Evolutionary conservation across 768 basidiomycete species (phyloP), one percentile per base, ranked within the genome.

Genomic region (Jaapia argillacea): DNA sequence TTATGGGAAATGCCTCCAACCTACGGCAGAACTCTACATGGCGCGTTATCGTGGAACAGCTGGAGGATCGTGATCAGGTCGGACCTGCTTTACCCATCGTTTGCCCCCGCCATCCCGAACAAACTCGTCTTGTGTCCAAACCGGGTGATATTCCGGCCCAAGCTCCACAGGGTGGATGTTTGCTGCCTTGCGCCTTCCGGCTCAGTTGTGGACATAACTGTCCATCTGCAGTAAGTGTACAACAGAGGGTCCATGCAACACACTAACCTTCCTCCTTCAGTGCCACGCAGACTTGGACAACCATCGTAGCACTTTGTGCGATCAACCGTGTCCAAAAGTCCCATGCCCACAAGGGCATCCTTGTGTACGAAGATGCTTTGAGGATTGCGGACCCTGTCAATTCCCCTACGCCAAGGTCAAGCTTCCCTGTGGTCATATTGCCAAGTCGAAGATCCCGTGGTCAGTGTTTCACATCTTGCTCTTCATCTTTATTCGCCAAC

Each of bases 121-220:
- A 42, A 12, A 47, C 63, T 0, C 53, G 68, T 43, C 51, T 58
- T 36, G 53, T 80, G 12, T 70, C 71, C 0, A 48, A 66, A 22
- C 80, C 83, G 1, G 78, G 74, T 1, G 58, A 69, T 46, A 63
- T 85, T 0, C 59, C 67, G 2, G 51, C 58, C 6, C 48, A 73
- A 21, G 71, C 82, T 0, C 82, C 78, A 1, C n/a, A n/a, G n/a
- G 81, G 81, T 22, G 81, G 82, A 2, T 85, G 82, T 54, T 58
- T 81, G 42, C 60, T 59, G n/a, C 64, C 71, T 4, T 85, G 82
- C 46, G 67, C 68, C 25, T 60, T 61, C 7, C 62, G 66, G 14
- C 58, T 85, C 21, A 56, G 60, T 18, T 85, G 82, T 49, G 82
- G 82, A 2, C 82, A 85, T 53, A 58, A 67, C 3, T 85, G 82